Evolutionary conservation across 495 filamentous ascomycete species (phyloP), one percentile per base, ranked within the genome.

Genomic region (Daldinia bambusicola): DNA sequence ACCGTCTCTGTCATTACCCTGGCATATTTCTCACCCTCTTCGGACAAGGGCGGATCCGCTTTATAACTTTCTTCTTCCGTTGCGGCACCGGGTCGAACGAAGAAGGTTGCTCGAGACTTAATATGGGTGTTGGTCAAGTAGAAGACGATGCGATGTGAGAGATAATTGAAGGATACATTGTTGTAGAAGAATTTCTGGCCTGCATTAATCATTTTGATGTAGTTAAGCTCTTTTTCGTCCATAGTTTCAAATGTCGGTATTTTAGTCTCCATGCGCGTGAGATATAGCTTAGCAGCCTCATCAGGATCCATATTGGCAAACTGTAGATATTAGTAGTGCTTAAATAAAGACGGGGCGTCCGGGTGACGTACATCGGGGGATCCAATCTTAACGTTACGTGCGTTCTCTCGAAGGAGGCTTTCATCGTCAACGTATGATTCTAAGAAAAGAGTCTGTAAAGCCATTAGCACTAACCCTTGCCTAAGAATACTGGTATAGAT

Each of bases 201-300:
- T 7, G 96, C 96, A 75, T 99, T 98, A 71, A 97, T 96, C 94
- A 99, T 97, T 88, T 98, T 98, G 84, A 98, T 93, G 76, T 93
- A 99, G 75, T 98, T 97, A 62, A 98, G 83, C 65, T 97, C 93
- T 32, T 86, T 84, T 75, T 98, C 95, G 71, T 94, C 87, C 94
- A 99, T 98, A 0, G 93, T 97, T 80, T 98, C 95, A 72, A 97
- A 98, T 63, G 94, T 89, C 20, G 96, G 96, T 58, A 98, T 98
- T 64, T 95, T 93, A 52, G 91, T 89, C 59, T 92, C 88, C 75
- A 98, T 97, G 30, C 96, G 90, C 63, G 88, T 85, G 26, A 99
- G 85, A 74, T 99, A 99, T 71, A 95, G 90, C 71, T 91, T 89
- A 18, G 97, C 92, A 6, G 96, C 96, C 75, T 96, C 94, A 68